phyloP scores from a whole-genome alignment of 495 filamentous ascomycete species.

The Penicillium coprophilum region DNA sequence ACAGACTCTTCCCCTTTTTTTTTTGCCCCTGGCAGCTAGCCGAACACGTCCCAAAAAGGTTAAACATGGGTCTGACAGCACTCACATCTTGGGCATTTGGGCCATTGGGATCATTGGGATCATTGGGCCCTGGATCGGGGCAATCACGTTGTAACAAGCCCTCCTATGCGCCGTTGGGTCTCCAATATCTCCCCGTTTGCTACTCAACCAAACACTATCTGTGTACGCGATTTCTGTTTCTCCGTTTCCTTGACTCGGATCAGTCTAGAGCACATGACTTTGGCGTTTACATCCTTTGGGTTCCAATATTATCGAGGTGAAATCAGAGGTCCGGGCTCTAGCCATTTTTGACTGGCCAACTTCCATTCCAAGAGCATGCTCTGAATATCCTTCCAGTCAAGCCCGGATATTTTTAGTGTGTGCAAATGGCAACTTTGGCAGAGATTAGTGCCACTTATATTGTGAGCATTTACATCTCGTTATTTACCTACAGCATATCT shows the following conservation, averaged over 20 bases:
- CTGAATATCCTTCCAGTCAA: not conserved
- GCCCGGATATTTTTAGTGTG: not conserved
- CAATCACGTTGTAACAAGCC: too few species aligned
- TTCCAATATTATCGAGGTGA: not conserved
- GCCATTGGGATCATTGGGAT: not conserved
- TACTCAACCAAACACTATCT: not conserved
- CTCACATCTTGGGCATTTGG: conserved; percentile 1
- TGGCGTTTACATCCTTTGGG: not conserved
- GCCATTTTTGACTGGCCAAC: not conserved
- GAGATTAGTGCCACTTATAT: too few species aligned
- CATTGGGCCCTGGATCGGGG: not conserved
- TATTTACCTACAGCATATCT: too few species aligned
- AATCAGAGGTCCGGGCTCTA: not conserved
- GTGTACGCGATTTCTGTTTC: not conserved
- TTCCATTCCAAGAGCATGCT: too few species aligned
- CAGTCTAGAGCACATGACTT: not conserved
- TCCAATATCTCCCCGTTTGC: not conserved
- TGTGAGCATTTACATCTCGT: not conserved
- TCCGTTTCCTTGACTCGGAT: not conserved
- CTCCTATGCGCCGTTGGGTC: not conserved
- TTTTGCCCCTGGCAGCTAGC: conserved; percentile 10
- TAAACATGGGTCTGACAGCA: conserved; percentile 11
- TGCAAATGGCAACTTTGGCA: too few species aligned
- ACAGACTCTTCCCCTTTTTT: not conserved
- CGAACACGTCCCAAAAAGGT: conserved; percentile 9